phyloP scores from a whole-genome alignment of 371 early-diverging fungal species.

The Mortierella sp. region DNA sequence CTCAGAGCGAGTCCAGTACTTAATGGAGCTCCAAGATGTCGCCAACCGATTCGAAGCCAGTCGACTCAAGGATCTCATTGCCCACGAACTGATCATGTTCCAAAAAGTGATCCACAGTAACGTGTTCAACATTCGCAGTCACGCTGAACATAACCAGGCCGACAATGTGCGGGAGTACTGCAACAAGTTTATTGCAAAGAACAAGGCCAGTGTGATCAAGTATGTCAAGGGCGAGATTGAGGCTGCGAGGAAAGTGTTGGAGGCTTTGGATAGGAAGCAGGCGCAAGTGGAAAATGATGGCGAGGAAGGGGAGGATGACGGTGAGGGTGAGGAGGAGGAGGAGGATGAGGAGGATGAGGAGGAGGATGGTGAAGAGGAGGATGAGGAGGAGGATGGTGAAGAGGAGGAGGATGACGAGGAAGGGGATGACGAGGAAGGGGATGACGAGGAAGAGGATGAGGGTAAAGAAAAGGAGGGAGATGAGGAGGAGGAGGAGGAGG shows the following conservation, averaged over 20 bases:
- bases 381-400: neutral
- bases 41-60: constrained; percentile 15
- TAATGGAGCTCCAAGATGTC: constrained; percentile 21
- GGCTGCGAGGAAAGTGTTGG: neutral
- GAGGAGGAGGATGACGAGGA: neutral
- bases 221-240: constrained; percentile 23
- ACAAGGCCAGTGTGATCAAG: constrained; percentile 2
- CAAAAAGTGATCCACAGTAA: constrained; percentile 22
- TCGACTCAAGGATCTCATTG: constrained; percentile 22
- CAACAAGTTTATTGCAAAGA: constrained; percentile 16
- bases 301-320: neutral
- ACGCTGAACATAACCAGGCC: constrained; percentile 7
- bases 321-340: neutral
- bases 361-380: neutral
- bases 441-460: neutral
- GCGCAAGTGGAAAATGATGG: neutral
- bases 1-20: constrained; percentile 19
- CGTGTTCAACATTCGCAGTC: constrained; percentile 16
- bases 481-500: neutral
- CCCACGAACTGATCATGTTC: constrained; percentile 10
- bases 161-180: constrained; percentile 18
- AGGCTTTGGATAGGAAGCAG: neutral
- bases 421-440: neutral
- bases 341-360: neutral
- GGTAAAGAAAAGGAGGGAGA: neutral